Evolutionary conservation across 768 basidiomycete genomes (phyloP), one percentile per base, ranked within the genome.

Genomic region (Naganishia vaughanmartiniae): DNA sequence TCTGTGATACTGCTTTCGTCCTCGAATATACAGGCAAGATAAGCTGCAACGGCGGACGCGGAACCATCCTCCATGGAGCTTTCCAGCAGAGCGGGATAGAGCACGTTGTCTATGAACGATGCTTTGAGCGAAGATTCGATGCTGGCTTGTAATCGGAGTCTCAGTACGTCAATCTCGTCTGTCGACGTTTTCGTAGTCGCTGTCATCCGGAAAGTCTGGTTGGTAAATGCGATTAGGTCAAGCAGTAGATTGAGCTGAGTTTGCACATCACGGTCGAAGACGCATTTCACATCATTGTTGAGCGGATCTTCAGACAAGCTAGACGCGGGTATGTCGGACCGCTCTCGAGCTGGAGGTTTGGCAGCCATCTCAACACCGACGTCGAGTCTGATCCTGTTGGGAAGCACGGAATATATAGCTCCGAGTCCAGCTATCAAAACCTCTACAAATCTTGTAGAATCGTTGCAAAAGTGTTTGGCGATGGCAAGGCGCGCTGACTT

Each of bases 31-130:
- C 17, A 45, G 12, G 66, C 48, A 53, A 97, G 88, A 78, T 98
- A 97, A 19, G 90, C 92, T 87, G 97, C 88, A 67, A 98, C 93
- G 12, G 95, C 93, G 1, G 96, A 89, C 0, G 93, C 91, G 72
- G 93, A 95, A n/a, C 95, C 95, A 78, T 97, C 95, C 5, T 84
- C 78, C 71, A 92, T 91, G 0, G 93, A 93, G 81, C 92, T 94
- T 78, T 97, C 94, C 57, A 96, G 84, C 63, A 98, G 87, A 12
- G 92, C 91, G 0, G 95, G 91, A 78, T 95, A 95, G 34, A 98
- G 83, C 26, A 97, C 89, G 75, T 93, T 95, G 81, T 94, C 90
- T 4, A 98, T 84, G 83, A 97, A 97, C 67, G 91, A 90, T 24
- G 87, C 85, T 42, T 90, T 87, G 12, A 96, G 86, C 19, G 92